phyloP scores from a whole-genome alignment of 2,329 filamentous ascomycete species.

The Tolypocladium nubicola region DNA sequence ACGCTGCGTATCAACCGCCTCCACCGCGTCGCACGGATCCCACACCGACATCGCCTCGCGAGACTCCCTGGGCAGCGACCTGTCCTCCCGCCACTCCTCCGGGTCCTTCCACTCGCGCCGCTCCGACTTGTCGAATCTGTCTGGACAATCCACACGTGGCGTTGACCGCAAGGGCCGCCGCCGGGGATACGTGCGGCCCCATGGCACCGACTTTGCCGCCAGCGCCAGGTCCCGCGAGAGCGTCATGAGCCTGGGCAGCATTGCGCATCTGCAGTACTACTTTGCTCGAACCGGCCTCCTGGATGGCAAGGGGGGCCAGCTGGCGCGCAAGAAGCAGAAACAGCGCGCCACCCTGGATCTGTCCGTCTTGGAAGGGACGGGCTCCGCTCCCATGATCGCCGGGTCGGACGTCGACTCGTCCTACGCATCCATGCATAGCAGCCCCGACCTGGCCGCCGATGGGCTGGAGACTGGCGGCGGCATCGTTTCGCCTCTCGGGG shows the following conservation, averaged over 20 bases:
- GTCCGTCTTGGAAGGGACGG: conserved; percentile 33
- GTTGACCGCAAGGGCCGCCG: conserved; percentile 37
- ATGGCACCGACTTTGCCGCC: conserved; percentile 79
- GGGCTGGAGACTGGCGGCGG: conserved; percentile 24
- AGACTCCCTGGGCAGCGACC: conserved; percentile 45
- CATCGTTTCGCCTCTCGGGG: conserved; percentile 37
- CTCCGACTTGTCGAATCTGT: conserved; percentile 29
- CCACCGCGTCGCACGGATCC: conserved; percentile 47
- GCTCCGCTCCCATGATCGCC: conserved; percentile 24
- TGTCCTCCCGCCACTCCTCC: conserved; percentile 50
- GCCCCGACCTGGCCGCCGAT: conserved; percentile 40
- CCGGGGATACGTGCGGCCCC: conserved; percentile 78
- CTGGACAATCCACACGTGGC: conserved; percentile 37
- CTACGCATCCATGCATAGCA: conserved; percentile 49
- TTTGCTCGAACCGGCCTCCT: conserved; percentile 89
- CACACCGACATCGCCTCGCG: conserved; percentile 37
- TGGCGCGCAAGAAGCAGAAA: conserved; percentile 61
- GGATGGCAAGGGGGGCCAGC: conserved; percentile 83
- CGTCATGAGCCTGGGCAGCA: conserved; percentile 91
- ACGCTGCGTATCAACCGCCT: conserved; percentile 53
- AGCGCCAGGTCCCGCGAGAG: conserved; percentile 87
- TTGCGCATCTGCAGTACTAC: conserved; percentile 95
- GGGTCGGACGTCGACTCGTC: conserved; percentile 46
- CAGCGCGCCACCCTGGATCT: conserved; percentile 49
- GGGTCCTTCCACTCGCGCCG: conserved; percentile 38